Evolutionary conservation across 192 early-diverging fungal genomes (phyloP).

Genomic region (Backusella australiensis): DNA sequence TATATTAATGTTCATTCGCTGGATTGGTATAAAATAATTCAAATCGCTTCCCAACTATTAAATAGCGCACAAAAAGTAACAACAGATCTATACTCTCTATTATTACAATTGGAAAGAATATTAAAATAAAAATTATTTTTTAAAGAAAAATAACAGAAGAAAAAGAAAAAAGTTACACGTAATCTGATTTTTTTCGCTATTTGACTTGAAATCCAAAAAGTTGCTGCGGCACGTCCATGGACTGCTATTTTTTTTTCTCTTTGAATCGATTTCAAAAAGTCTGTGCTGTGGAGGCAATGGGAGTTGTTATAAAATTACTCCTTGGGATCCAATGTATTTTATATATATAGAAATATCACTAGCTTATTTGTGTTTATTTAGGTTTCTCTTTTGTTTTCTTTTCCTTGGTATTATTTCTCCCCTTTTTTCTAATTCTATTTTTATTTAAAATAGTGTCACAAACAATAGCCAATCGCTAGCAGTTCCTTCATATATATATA

Average conservation of each 20-base stretch:
- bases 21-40: slow-evolving; percentile 4
- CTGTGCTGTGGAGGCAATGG: not conserved
- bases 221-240: not conserved
- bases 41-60: not conserved
- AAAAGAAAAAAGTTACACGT: not conserved
- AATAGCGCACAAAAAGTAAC: not conserved
- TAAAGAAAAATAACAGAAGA: slow-evolving; percentile 1
- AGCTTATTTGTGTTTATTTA: not conserved
- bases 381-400: not conserved
- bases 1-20: not conserved
- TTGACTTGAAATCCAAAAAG: not conserved
- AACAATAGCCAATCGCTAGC: not conserved
- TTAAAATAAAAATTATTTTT: not conserved
- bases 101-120: not conserved
- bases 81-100: not conserved
- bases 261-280: not conserved
- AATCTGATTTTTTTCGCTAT: not conserved
- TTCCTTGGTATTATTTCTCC: not conserved
- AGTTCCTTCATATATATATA: not conserved
- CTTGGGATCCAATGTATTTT: not conserved
- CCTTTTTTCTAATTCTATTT: not conserved
- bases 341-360: not conserved
- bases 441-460: not conserved
- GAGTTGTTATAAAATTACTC: not conserved
- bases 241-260: not conserved